A percentile compares a stretch with the other conserved stretches of the same genome.
Evolutionary conservation across 179 eudicot genomes (phyloP).

Genomic region (Sideroxylon spinosum): DNA sequence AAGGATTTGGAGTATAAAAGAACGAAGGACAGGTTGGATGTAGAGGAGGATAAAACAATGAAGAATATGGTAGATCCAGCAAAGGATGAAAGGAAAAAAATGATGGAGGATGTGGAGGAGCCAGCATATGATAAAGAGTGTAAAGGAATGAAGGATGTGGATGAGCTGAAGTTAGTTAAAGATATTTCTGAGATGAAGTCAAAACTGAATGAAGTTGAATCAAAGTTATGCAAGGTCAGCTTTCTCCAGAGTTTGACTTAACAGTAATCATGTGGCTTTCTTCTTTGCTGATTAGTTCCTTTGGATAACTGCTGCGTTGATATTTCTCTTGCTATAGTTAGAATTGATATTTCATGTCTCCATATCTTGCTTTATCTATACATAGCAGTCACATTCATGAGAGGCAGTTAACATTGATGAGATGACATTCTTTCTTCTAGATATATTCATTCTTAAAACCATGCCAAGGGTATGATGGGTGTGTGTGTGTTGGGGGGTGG

Average conservation of each 20-base stretch:
- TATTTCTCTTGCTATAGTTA: neutral
- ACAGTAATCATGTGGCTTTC: neutral
- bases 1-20: constrained; percentile 9
- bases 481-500: neutral
- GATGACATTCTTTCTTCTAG: neutral
- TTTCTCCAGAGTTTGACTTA: constrained; percentile 7
- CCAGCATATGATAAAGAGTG: constrained; percentile 12
- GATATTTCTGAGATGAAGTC: constrained; percentile 69
- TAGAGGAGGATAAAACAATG: constrained; percentile 12
- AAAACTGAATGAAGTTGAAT: constrained; percentile 53
- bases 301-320: neutral
- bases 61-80: constrained; percentile 12
- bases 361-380: neutral
- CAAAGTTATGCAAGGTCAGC: constrained; percentile 69
- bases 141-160: constrained; percentile 14
- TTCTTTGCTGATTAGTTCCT: constrained; percentile 3
- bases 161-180: constrained; percentile 42
- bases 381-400: neutral
- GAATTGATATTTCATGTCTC: neutral
- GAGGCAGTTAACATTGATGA: neutral
- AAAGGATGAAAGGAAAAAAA: constrained; percentile 17
- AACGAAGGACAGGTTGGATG: constrained; percentile 23
- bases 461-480: neutral
- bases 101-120: constrained; percentile 17
- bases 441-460: neutral